Base-by-base conservation (phyloP, 2,329 filamentous ascomycete genomes). In the Emydomyces testavorans region DNA sequence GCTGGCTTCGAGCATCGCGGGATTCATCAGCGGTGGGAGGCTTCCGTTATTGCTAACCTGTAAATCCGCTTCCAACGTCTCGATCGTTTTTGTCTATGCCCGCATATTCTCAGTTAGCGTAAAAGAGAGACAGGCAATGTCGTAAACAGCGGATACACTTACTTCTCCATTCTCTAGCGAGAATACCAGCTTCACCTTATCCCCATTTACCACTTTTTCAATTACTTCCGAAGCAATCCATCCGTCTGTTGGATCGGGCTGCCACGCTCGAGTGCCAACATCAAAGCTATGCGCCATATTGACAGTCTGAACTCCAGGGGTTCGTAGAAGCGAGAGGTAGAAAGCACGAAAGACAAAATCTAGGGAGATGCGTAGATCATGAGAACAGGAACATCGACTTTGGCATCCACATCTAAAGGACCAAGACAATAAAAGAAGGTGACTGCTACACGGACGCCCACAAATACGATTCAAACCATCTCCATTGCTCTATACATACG, bases 181-280 rank as follows among this genome's bases (percentile, higher is more conserved):
- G 70, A 98, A 96, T 59, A 88, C 77, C 60, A 98, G 77, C 64
- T 77, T 83, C 62, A 90, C 84, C 65, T 94, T 95, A 62, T 87
- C 78, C 53, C 88, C 92, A 63, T 92, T 76, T 56, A 86, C 72
- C 49, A 78, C 76, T 75, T 92, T 95, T 69, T 85, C 83, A 65
- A 83, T 76, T 59, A 98, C 84, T 75, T 96, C 89, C 39, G 92
- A 95, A 64, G 89, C 85, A 67, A 98, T 80, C 90, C 92, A 98
- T 71, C 92, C 92, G 70, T 98, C 90, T 53, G 85, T 85, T 66
- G 79, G 73, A 74, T 98, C 92, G 60, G 92, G 89, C 78, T 96
- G 92, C 92, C 92, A 98, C 65, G 89, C 92, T 78, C 87, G 82
- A 62, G 90, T 96, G 64, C 90, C 92, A 64, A 95, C 80, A 76